phyloP scores from a whole-genome alignment of 1,284 basidiomycete genomes.

The Tilletiopsis washingtonensis region DNA sequence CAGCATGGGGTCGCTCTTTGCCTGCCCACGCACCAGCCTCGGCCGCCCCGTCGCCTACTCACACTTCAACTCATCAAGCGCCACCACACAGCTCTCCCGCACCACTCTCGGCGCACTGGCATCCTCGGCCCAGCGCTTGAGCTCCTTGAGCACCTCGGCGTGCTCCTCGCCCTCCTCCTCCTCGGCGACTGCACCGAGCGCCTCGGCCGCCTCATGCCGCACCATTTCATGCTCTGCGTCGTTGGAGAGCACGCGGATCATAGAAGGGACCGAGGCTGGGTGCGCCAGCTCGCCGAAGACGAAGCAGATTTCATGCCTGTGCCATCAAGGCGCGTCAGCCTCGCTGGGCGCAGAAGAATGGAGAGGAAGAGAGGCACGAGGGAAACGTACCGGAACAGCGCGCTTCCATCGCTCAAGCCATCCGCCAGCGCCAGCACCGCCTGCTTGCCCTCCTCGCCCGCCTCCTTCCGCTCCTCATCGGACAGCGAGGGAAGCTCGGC shows the following conservation, averaged over 20 bases:
- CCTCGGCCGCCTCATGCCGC: conserved; percentile 95
- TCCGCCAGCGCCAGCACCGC: conserved; percentile 85
- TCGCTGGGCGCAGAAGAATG: too few species aligned
- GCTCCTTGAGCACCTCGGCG: conserved; percentile 59
- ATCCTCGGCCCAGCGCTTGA: conserved; percentile 75
- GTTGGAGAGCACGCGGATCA: conserved; percentile 70
- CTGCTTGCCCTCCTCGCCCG: conserved; percentile 30
- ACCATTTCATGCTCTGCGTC: conserved; percentile 87
- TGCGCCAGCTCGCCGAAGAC: conserved; percentile 94
- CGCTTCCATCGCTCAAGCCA: conserved; percentile 76
- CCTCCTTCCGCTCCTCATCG: not conserved
- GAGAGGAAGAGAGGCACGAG: too few species aligned
- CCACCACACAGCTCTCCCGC: conserved; percentile 89
- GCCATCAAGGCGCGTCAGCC: not conserved
- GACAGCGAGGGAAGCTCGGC: conserved; percentile 1
- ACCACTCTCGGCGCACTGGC: conserved; percentile 79
- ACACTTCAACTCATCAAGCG: conserved; percentile 60
- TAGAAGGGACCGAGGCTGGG: conserved; percentile 74
- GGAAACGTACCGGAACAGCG: conserved; percentile 58
- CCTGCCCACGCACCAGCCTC: not conserved
- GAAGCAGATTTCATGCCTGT: conserved; percentile 90
- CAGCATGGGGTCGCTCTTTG: too few species aligned
- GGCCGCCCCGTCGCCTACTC: not conserved
- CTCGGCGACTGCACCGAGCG: conserved; percentile 88
- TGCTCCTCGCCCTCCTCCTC: conserved; percentile 32